Evolutionary conservation across 352 stramenopile species (phyloP), one percentile per base, ranked within the genome.

Genomic region (Halophytophthora polymorphica): DNA sequence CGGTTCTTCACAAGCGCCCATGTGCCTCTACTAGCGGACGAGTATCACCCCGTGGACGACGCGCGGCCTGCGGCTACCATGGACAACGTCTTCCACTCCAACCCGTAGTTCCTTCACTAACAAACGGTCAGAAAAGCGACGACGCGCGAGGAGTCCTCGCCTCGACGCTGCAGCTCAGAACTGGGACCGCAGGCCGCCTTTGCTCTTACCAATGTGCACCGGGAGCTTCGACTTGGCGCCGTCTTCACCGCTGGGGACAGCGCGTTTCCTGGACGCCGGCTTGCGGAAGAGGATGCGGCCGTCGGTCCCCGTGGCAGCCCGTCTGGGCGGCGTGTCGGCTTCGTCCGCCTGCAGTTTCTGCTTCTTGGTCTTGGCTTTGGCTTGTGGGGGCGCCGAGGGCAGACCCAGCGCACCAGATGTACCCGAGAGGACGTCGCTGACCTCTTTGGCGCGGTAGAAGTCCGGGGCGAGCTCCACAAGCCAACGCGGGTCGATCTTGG

Each of bases 121-220:
- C n/a, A n/a, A n/a, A n/a, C n/a, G n/a, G n/a, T n/a, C n/a, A n/a
- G n/a, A n/a, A n/a, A n/a, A n/a, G n/a, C n/a, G n/a, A n/a, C n/a
- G n/a, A n/a, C n/a, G n/a, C n/a, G n/a, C n/a, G n/a, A n/a, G n/a
- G n/a, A n/a, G n/a, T n/a, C n/a, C n/a, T n/a, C n/a, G n/a, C n/a
- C n/a, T n/a, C n/a, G n/a, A n/a, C n/a, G 25, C 8, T 31, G 25
- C 8, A 31, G 8, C 25, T 31, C 25, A 91, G 56, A 92, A 92
- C 47, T 92, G 82, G 14, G 78, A 90, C 18, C 79, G 79, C 7
- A 92, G 36, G 0, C 82, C 82, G 19, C 82, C 82, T 71, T 90
- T 92, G 62, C 73, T 89, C 54, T 92, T 92, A 39, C 82, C 82
- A 57, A 90, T 87, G 40, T 90, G 77, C 19, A 92, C 77, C 0